Conservation (phyloP, 345 rosid species). For the Melaleuca alternifolia region DNA sequence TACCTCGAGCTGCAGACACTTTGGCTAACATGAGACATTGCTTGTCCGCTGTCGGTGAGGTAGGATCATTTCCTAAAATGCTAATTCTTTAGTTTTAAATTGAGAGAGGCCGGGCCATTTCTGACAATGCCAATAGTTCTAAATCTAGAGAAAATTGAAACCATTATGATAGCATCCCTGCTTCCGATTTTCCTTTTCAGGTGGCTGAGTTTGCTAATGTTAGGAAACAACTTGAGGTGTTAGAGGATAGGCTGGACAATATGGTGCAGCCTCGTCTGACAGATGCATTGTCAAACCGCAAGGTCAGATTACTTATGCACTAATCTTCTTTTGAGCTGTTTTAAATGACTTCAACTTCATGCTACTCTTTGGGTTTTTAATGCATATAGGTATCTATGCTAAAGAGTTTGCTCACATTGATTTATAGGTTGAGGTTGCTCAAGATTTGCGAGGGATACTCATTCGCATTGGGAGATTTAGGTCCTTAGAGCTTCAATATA, state of each 20-base stretch:
- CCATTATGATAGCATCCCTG: background rate
- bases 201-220: conserved; percentile 99
- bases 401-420: background rate
- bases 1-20: conserved; percentile 97
- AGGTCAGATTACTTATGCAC: conserved; percentile 27
- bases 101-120: background rate
- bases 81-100: background rate
- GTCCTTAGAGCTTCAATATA: conserved; percentile 80
- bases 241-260: conserved; percentile 85
- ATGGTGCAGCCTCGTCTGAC: conserved; percentile 97
- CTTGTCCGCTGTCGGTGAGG: conserved; percentile 98
- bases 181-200: conserved; percentile 16
- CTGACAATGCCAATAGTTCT: background rate
- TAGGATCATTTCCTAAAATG: background rate
- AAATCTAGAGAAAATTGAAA: background rate
- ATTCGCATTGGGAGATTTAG: conserved; percentile 91
- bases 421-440: conserved; percentile 78
- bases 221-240: conserved; percentile 84
- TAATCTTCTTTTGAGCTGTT: background rate
- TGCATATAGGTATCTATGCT: background rate
- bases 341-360: background rate
- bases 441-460: conserved; percentile 89
- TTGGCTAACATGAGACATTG: conserved; percentile 99
- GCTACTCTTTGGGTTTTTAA: background rate
- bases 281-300: conserved; percentile 89